These are phyloP conservation scores for Trichoderma sp. DNA, from an alignment of 2,329 filamentous ascomycete species.

Conservation along the genomic window DNA sequence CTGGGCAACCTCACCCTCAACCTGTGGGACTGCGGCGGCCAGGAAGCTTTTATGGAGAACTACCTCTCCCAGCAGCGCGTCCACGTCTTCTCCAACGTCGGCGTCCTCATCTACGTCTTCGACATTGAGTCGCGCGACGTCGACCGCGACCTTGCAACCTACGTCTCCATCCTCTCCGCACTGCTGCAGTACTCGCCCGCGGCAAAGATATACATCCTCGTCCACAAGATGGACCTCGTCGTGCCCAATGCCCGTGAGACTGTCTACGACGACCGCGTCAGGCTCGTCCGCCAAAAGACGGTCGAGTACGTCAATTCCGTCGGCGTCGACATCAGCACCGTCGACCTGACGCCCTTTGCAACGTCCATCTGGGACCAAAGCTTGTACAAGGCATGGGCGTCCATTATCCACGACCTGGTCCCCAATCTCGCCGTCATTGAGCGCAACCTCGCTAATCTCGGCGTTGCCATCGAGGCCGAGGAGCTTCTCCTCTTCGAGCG, in stretches of 20 bases:
- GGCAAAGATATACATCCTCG: conserved; percentile 87
- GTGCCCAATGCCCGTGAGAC: conserved; percentile 73
- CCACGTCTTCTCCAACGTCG: conserved; percentile 95
- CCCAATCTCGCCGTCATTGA: conserved; percentile 89
- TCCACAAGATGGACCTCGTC: conserved; percentile 99
- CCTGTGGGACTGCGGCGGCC: conserved; percentile 97
- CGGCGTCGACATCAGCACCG: conserved; percentile 32
- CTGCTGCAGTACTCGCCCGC: conserved; percentile 77
- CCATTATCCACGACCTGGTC: conserved; percentile 97
- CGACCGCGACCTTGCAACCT: conserved; percentile 87
- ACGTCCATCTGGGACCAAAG: conserved; percentile 99
- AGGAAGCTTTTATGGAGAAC: conserved; percentile 98
- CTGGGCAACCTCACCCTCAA: conserved; percentile 96
- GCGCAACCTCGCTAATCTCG: conserved; percentile 76
- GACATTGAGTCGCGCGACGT: conserved; percentile 96
- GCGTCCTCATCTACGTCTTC: conserved; percentile 98
- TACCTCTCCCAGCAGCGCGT: conserved; percentile 93
- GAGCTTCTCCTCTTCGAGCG: conserved; percentile 94
- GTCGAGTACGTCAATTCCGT: conserved; percentile 47
- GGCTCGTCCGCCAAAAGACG: conserved; percentile 73
- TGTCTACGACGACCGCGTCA: conserved; percentile 81
- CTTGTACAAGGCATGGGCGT: conserved; percentile 96
- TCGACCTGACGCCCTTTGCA: conserved; percentile 83
- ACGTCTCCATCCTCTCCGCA: conserved; percentile 84
- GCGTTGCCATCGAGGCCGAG: conserved; percentile 83